phyloP scores from a whole-genome alignment of 1,284 basidiomycete genomes.

The Volvariella surrecta region DNA sequence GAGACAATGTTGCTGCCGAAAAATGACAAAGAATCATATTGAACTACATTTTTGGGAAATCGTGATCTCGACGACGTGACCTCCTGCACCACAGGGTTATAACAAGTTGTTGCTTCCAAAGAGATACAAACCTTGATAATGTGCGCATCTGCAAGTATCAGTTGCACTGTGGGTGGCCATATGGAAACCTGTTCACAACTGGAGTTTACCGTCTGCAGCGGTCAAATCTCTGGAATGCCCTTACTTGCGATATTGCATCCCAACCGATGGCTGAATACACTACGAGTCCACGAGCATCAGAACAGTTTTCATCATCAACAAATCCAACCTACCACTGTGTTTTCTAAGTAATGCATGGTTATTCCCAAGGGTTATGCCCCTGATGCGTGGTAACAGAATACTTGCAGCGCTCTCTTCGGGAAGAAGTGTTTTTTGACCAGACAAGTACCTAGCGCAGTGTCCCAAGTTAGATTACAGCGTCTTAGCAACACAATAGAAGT shows the following conservation, averaged over 20 bases:
- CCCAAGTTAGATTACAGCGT: not conserved
- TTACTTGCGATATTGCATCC: slow-evolving; percentile 22
- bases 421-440: slow-evolving; percentile 21
- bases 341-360: slow-evolving; percentile 22
- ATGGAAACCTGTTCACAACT: slow-evolving; percentile 15
- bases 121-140: not conserved
- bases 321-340: slow-evolving; percentile 20
- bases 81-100: slow-evolving; percentile 18
- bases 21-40: slow-evolving; percentile 20
- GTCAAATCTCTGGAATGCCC: slow-evolving; percentile 2
- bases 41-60: slow-evolving; percentile 26
- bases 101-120: no score
- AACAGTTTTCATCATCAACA: no score
- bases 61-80: slow-evolving; percentile 24
- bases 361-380: slow-evolving; percentile 18
- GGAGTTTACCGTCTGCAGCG: not conserved
- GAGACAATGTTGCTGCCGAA: slow-evolving; percentile 49
- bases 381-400: slow-evolving; percentile 19
- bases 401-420: slow-evolving; percentile 14
- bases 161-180: slow-evolving; percentile 14
- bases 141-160: slow-evolving; percentile 16
- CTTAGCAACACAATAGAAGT: not conserved
- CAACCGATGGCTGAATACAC: slow-evolving; percentile 19
- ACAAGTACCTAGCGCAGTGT: slow-evolving; percentile 17
- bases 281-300: not conserved